Evolutionary conservation across 331 rosid genomes (phyloP), one percentile per base, ranked within the genome.

Genomic region (Cucumis variabilis): DNA sequence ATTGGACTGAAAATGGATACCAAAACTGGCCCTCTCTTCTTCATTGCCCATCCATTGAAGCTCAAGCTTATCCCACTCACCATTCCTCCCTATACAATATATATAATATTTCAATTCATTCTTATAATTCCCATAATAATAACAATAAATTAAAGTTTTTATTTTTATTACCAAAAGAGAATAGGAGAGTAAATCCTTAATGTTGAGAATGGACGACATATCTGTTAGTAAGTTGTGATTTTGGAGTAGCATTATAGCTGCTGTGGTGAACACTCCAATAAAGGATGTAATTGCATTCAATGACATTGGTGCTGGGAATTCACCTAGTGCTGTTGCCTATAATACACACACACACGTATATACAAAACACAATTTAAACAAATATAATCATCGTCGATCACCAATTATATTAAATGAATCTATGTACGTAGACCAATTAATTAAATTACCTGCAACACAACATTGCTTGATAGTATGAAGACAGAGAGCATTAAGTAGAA

Each of bases 1-100:
- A 97, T 80, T 68, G 99, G 98, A 89, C 71, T 93, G 90, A 95
- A 97, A 91, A 94, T 93, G 83, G 99, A 93, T 71, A 95, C 96
- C 88, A 93, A 86, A 51, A 95, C 98, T 23, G 98, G 98, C 70
- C 98, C 99, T 93, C 91, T 97, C 83, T 95, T 95, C 94, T 91
- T 94, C 86, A 95, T 89, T 88, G 98, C 98, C 98, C 98, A 97
- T 55, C 96, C 96, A 13, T 90, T 92, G 93, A 95, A 93, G 92
- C 98, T 92, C 58, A 93, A 8, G 88, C 92, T 88, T 83, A 85
- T 90, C 84, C 99, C 98, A 87, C 90, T 87, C 89, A 91, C 77
- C 28, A n/a, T 33, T 77, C 88, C 88, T 23, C 74, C 76, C 85
- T 86, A 15, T 37, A 37, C 44, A 37, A 37, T 37, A 37, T 37